Evolutionary conservation across 176 grass and related monocot species (phyloP).

Genomic region (Echinochloa phyllopogon): DNA sequence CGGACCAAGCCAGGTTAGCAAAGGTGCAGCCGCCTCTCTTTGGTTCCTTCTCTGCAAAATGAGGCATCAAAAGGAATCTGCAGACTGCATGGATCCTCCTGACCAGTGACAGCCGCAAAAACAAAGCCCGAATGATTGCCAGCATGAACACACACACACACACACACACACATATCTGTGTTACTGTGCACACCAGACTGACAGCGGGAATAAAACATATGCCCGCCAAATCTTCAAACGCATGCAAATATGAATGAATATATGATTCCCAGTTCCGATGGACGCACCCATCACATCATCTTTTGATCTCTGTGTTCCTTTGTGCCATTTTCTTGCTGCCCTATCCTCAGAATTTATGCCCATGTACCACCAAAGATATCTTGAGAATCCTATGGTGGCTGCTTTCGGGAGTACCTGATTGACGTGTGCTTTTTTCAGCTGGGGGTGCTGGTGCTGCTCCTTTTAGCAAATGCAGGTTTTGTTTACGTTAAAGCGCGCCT

Average conservation of each 20-base stretch:
- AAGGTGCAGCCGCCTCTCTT: background rate
- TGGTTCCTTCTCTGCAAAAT: background rate
- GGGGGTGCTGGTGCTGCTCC: background rate
- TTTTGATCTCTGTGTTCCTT: conserved; percentile 35
- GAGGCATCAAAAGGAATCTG: background rate
- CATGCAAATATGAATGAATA: background rate
- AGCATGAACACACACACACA: background rate
- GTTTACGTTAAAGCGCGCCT: background rate
- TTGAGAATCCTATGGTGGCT: conserved; percentile 48
- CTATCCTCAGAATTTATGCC: conserved; percentile 23
- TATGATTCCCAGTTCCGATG: conserved; percentile 12
- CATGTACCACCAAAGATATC: conserved; percentile 30
- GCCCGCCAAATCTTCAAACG: background rate
- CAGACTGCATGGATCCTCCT: conserved; percentile 15
- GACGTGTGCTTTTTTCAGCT: conserved; percentile 38
- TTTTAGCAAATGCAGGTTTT: background rate
- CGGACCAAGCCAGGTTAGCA: background rate
- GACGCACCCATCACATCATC: conserved; percentile 38
- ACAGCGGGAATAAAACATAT: conserved; percentile 24
- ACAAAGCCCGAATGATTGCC: conserved; percentile 30
- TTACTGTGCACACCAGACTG: too few relatives aligned
- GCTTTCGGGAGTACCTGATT: conserved; percentile 13
- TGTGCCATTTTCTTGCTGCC: conserved; percentile 12
- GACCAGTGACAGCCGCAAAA: conserved; percentile 6
- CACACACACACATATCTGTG: too few relatives aligned